Conservation (phyloP, 495 filamentous ascomycete species). For the Aspergillus olivimuriae region DNA sequence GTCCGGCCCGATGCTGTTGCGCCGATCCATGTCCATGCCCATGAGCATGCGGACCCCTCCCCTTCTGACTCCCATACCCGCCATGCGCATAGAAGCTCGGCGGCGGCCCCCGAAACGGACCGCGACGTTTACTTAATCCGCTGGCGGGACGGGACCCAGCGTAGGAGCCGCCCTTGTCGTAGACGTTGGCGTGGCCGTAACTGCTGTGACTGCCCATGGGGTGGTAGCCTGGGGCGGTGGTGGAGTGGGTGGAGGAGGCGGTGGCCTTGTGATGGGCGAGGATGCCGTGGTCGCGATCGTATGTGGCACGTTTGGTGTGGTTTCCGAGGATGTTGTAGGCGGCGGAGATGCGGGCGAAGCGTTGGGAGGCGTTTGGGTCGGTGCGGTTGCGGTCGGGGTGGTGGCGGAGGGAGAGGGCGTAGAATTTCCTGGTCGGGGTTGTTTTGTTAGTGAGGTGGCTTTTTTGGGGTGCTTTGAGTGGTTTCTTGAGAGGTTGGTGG, state of each 20-base stretch:
- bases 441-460: too few relatives aligned
- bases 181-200: slow-evolving; percentile 28
- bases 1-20: too few relatives aligned
- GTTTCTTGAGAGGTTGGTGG: too few relatives aligned
- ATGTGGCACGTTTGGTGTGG: slow-evolving; percentile 62
- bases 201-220: slow-evolving; percentile 39
- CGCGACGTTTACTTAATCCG: slow-evolving; percentile 70
- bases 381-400: slow-evolving; percentile 87
- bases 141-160: slow-evolving; percentile 68
- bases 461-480: too few relatives aligned
- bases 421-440: slow-evolving; percentile 62
- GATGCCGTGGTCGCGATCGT: slow-evolving; percentile 65
- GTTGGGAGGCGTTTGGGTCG: slow-evolving; percentile 63
- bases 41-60: not conserved
- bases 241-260: slow-evolving; percentile 23
- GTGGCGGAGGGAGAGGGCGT: slow-evolving; percentile 82
- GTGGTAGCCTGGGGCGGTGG: slow-evolving; percentile 32
- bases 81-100: slow-evolving; percentile 80
- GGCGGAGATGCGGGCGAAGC: slow-evolving; percentile 80
- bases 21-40: too few relatives aligned
- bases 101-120: slow-evolving; percentile 75
- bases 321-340: slow-evolving; percentile 77
- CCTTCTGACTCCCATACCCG: slow-evolving; percentile 39
- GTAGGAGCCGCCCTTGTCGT: slow-evolving; percentile 35
- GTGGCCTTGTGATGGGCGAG: slow-evolving; percentile 24